Evolutionary conservation across 2,329 filamentous ascomycete species (phyloP), one percentile per base, ranked within the genome.

Genomic region (Neocucurbitaria cava): DNA sequence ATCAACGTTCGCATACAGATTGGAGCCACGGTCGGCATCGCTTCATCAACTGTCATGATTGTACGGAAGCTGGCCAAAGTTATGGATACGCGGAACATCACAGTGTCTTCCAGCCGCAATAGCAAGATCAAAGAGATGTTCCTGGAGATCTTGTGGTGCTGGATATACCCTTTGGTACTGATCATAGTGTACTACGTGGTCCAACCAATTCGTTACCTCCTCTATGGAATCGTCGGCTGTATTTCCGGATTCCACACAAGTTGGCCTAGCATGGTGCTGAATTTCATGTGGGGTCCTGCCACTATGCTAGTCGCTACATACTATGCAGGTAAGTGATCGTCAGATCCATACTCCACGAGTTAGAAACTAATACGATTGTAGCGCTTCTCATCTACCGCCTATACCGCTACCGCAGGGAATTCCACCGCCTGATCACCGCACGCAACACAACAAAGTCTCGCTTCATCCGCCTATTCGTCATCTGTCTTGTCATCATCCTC

Each of bases 341-440:
- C 24, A 21, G 13, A 40, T 5, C 3, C 38, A 6, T 23, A 26
- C 5, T 26, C 24, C 20, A 23, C 5, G 9, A 24, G 43, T 24
- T 40, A 30, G 38, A 13, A 54, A 48, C 33, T 23, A 21, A 30
- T n/a, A 46, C 46, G 63, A 10, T 13, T 30, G 47, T 54, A 89
- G 87, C 78, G 9, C 70, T 89, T 23, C 82, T 89, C 4, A 68
- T 88, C 26, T 75, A 80, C 55, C 86, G 87, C n/a, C 79, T 90
- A 30, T 78, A 80, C 66, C 82, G 79, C 51, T 87, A 90, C 69
- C 82, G 85, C 46, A 77, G 75, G 31, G 80, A 85, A 47, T 87
- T 90, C 62, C 77, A 81, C 23, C 71, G 77, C 17, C 81, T 89
- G 35, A 76, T 89, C 9, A 74, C 77, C 11, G 79, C 80, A 38